Base-by-base conservation (phyloP, 2,329 filamentous ascomycete species). In the Diaporthe longicolla region DNA sequence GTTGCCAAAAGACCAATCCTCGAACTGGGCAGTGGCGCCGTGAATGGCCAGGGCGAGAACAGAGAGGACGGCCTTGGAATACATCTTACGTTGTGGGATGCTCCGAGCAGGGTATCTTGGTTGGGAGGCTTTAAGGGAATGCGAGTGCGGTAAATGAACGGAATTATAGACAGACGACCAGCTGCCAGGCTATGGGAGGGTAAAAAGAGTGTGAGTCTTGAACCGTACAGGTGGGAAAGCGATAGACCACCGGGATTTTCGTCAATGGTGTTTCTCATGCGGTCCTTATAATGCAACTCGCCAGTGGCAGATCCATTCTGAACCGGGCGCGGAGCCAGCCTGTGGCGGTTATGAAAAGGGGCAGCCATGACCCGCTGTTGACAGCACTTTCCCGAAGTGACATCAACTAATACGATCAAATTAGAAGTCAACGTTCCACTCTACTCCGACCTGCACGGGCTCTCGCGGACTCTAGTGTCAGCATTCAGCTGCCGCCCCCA, bases 1-100 rank as follows among this genome's bases (percentile, higher is more conserved):
- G 17, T 63, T 48, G 26, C 57, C 57, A 15, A 43, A 61, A 19
- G 35, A 43, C 35, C 57, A 43, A 10, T 43, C 35, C 1, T 61
- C 57, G 6, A 19, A 43, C 26, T 61, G 57, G n/a, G 57, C 57
- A 4, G 35, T 19, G n/a, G 57, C 37, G 4, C 57, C 57, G n/a
- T 43, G 57, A n/a, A 43, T 43, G 57, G 57, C 57, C 57, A 61
- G 57, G 57, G 57, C 57, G 9, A 61, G 37, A 43, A 37, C 57
- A 43, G n/a, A 61, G 5, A 61, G 57, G n/a, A 10, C 35, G 8
- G 26, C n/a, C 17, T 61, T 61, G n/a, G 35, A 61, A 26, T 26
- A 26, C 57, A 61, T 61, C 8, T 26, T n/a, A 37, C 0, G 7
- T n/a, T 61, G 13, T 19, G n/a, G 4, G 21, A 43, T 26, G 35